Percentiles rank a stretch among this genome's conserved stretches.
These are phyloP conservation scores for Fusarium illudens DNA, from an alignment of 2,329 filamentous ascomycete genomes.

Conservation along the genomic window DNA sequence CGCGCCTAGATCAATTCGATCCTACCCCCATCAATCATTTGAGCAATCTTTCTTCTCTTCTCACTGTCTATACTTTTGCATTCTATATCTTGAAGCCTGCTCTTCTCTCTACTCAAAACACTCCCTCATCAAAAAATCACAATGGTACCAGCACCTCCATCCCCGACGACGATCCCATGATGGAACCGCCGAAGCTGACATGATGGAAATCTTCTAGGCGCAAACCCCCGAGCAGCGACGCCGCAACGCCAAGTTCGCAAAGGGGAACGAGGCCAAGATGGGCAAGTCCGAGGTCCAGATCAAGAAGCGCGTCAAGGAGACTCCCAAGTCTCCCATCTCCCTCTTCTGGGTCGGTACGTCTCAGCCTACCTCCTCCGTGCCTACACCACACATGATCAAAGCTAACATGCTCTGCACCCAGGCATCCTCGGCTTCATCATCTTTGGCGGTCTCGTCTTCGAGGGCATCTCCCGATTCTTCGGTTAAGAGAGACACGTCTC, in stretches of 20 bases:
- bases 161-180: slow-evolving; percentile 27
- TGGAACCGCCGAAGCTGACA: slow-evolving; percentile 17
- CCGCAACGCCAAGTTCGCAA: slow-evolving; percentile 81
- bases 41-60: neutral
- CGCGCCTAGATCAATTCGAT: slow-evolving; percentile 6
- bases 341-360: slow-evolving; percentile 69
- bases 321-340: slow-evolving; percentile 68
- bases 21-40: neutral
- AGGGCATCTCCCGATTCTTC: slow-evolving; percentile 64
- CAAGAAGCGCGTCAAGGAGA: slow-evolving; percentile 67
- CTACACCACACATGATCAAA: neutral
- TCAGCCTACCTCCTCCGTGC: neutral
- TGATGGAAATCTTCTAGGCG: slow-evolving; percentile 59
- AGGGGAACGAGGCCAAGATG: slow-evolving; percentile 75
- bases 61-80: slow-evolving; percentile 1
- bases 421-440: slow-evolving; percentile 67
- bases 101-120: neutral
- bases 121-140: neutral
- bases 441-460: slow-evolving; percentile 68
- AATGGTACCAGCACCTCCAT: slow-evolving; percentile 26
- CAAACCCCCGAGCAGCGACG: slow-evolving; percentile 87
- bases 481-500: slow-evolving; percentile 33
- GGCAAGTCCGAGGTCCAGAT: slow-evolving; percentile 75
- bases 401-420: slow-evolving; percentile 40
- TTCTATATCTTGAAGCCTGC: neutral